phyloP scores from a whole-genome alignment of 1,139 yeast species.

The Debaryomyces coudertii region DNA sequence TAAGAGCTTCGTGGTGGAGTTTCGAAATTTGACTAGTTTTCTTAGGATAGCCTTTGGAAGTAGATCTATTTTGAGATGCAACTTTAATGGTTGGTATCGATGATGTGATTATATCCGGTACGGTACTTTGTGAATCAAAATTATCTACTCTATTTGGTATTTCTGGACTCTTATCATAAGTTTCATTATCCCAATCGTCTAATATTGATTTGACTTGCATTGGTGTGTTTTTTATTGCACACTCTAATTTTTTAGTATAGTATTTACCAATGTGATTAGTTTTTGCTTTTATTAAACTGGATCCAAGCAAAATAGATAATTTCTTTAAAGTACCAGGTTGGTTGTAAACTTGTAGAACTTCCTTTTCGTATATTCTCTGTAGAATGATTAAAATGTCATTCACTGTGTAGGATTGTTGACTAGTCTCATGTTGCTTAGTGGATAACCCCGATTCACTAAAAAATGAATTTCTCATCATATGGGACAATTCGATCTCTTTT shows the following conservation, averaged over 20 bases:
- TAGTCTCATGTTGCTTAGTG: not conserved
- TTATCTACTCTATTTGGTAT: slow-evolving; percentile 7
- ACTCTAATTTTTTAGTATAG: slow-evolving; percentile 16
- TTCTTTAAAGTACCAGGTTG: slow-evolving; percentile 18
- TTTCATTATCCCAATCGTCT: slow-evolving; percentile 30
- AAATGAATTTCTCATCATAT: slow-evolving; percentile 2
- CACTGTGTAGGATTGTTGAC: slow-evolving; percentile 6
- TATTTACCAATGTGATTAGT: slow-evolving; percentile 15
- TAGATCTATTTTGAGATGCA: slow-evolving; percentile 22
- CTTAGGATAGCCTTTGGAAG: slow-evolving; percentile 13
- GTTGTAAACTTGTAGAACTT: slow-evolving; percentile 19
- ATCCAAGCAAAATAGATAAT: slow-evolving; percentile 26
- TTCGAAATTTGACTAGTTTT: not conserved
- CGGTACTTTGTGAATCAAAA: slow-evolving; percentile 13
- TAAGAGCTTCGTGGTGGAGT: slow-evolving; percentile 5
- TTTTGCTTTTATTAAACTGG: slow-evolving; percentile 30
- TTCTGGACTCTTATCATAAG: slow-evolving; percentile 6
- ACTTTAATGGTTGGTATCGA: slow-evolving; percentile 29
- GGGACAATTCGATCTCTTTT: slow-evolving; percentile 25
- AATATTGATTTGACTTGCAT: slow-evolving; percentile 26
- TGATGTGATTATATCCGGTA: slow-evolving; percentile 14
- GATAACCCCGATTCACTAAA: not conserved
- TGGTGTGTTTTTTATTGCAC: slow-evolving; percentile 20
- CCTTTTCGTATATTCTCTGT: slow-evolving; percentile 13
- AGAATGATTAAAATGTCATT: slow-evolving; percentile 14